Evolutionary conservation across 2,329 filamentous ascomycete species (phyloP).

Genomic region (Hymenoscyphus infarciens): DNA sequence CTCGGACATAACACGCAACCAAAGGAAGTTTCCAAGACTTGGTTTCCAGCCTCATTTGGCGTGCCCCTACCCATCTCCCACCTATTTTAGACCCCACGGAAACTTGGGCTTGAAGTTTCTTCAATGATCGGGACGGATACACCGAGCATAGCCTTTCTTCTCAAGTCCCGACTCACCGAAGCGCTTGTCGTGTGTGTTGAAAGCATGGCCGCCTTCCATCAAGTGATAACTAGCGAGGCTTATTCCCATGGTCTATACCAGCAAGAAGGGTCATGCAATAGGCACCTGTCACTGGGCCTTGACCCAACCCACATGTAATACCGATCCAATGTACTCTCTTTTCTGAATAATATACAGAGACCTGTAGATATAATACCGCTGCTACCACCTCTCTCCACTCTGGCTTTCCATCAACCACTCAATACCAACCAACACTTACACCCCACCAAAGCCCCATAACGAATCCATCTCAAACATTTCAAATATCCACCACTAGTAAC

Average conservation of each 20-base stretch:
- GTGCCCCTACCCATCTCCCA: no score
- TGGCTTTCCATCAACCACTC: not conserved
- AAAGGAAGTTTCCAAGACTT: not conserved
- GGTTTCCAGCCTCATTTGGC: not conserved
- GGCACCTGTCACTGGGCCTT: not conserved
- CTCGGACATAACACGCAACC: not conserved
- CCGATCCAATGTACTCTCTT: not conserved
- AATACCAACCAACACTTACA: slow-evolving; percentile 2
- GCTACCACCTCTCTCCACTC: not conserved
- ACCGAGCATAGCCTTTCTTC: not conserved
- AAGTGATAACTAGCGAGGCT: not conserved
- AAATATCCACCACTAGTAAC: not conserved
- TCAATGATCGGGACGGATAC: not conserved
- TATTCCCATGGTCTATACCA: not conserved
- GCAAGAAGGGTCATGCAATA: not conserved
- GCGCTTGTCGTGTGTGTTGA: not conserved
- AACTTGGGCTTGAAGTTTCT: not conserved
- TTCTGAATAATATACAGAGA: slow-evolving; percentile 1
- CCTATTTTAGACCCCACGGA: not conserved
- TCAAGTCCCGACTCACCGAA: not conserved
- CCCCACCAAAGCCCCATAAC: not conserved
- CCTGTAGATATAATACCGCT: slow-evolving; percentile 5
- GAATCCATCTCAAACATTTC: not conserved
- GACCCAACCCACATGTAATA: not conserved
- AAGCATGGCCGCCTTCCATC: not conserved